Evolutionary conservation across 805 yeast genomes (phyloP), one percentile per base, ranked within the genome.

Genomic region (Lipomyces mesembrius): DNA sequence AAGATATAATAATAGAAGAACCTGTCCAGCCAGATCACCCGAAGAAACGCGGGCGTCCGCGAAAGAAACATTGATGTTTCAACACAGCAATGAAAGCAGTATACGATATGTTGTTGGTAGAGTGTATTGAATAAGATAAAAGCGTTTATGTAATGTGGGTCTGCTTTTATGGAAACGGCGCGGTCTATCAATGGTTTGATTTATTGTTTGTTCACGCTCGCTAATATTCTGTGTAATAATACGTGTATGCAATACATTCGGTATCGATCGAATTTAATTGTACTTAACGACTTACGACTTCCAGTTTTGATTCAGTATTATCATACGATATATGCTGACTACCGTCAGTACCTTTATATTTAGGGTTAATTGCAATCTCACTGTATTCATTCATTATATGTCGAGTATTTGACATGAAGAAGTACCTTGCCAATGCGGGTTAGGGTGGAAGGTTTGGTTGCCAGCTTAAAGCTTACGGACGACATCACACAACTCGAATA

Each of bases 101-200:
- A 43, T 43, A 43, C 39, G 39, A 37, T 43, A 43, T 22, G 20
- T 43, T 43, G 20, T 3, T 43, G 49, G 49, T 43, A 43, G 49
- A 43, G 22, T n/a, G 49, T 43, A 43, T 17, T 43, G 49, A 43
- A 17, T 43, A 43, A 8, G 49, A n/a, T n/a, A 43, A 17, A 12
- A n/a, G 49, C 20, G 49, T 43, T 37, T n/a, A n/a, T 43, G 49
- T 43, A 43, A 17, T 43, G 14, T 43, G 49, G 49, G 49, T 43
- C 49, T 43, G 49, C 20, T 43, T 43, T 43, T 43, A 43, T n/a
- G 49, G 49, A 43, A 37, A 43, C 49, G 49, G 49, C 49, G 49
- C 49, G 22, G 49, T 17, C 49, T 43, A 43, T 43, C 49, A 43
- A 4, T 17, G 49, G 49, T 43, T 43, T 43, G 49, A 43, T 43